Percentiles rank a stretch among this genome's conserved stretches.
Conservation (phyloP, 2,329 filamentous ascomycete species). For the Aaosphaeria pasadenensis region DNA sequence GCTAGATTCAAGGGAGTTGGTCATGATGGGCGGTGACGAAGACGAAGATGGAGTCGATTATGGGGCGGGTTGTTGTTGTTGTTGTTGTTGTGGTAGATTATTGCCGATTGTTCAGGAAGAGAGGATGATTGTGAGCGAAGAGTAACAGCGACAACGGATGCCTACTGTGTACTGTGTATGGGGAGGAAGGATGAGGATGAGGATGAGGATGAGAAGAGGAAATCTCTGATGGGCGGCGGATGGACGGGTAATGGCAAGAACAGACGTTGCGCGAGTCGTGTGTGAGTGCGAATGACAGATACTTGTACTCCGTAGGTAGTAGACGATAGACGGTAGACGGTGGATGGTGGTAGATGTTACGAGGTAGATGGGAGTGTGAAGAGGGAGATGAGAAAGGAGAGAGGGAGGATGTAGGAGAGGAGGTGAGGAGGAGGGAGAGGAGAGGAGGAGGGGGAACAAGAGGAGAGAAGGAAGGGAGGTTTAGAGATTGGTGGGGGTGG, state of each 20-base stretch:
- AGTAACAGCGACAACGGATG: not conserved
- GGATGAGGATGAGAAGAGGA: not conserved
- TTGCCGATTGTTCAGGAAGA: not conserved
- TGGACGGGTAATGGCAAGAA: not conserved
- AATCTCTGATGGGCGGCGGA: not conserved
- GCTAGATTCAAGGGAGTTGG: conserved; percentile 39
- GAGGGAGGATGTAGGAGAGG: no score
- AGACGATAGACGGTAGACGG: no score
- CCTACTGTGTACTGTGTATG: not conserved
- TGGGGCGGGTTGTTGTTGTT: not conserved
- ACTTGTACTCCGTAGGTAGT: no score
- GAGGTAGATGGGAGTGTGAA: no score
- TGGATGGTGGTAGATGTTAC: no score
- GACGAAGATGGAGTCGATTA: conserved; percentile 1
- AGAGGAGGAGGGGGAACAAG: no score
- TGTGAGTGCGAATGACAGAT: no score
- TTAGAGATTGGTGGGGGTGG: no score
- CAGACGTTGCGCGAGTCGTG: not conserved
- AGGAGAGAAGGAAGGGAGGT: no score
- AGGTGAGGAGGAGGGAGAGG: no score
- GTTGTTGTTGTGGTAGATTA: not conserved
- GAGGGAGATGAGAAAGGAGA: no score
- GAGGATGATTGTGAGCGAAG: not conserved
- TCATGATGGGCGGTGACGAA: conserved; percentile 18
- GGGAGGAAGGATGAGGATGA: not conserved